phyloP scores from a whole-genome alignment of 2,329 filamentous ascomycete genomes.

The Aspergillus glaucus region DNA sequence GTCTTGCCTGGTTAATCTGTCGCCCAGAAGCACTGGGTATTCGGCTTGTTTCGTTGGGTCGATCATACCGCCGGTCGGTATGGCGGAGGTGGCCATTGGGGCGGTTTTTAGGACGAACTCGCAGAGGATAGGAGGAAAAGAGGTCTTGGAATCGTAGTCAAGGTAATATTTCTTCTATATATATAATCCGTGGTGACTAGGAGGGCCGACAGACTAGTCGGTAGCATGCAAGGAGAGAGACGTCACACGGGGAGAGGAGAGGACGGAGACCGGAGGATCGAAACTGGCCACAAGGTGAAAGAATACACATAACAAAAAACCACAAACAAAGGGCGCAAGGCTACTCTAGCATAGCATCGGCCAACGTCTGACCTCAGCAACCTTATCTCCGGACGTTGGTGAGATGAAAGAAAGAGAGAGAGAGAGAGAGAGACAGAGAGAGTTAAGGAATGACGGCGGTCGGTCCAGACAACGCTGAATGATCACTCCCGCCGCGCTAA shows the following conservation, averaged over 20 bases:
- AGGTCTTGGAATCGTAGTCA: neutral
- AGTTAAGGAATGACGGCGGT: slow-evolving; percentile 5
- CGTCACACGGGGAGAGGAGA: slow-evolving; percentile 10
- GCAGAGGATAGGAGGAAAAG: neutral
- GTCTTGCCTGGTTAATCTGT: slow-evolving; percentile 31
- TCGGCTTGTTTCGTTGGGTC: slow-evolving; percentile 42
- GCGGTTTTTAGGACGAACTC: slow-evolving; percentile 1
- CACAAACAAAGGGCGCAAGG: neutral
- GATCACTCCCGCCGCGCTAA: slow-evolving; percentile 10
- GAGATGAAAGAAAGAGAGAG: slow-evolving; percentile 2
- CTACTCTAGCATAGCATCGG: neutral
- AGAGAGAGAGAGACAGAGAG: slow-evolving; percentile 3
- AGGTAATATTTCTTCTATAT: neutral
- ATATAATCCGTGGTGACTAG: neutral
- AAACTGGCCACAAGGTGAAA: slow-evolving; percentile 4
- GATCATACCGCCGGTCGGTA: slow-evolving; percentile 29
- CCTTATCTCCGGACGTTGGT: neutral
- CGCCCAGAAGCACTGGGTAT: slow-evolving; percentile 42
- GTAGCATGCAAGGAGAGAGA: slow-evolving; percentile 13
- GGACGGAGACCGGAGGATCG: slow-evolving; percentile 4
- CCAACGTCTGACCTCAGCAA: neutral
- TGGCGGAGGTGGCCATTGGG: slow-evolving; percentile 28
- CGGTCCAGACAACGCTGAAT: slow-evolving; percentile 13
- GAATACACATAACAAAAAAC: neutral
- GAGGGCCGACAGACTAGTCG: slow-evolving; percentile 3